Conservation (phyloP, 441 rosid species). For the Eruca vesicaria region DNA sequence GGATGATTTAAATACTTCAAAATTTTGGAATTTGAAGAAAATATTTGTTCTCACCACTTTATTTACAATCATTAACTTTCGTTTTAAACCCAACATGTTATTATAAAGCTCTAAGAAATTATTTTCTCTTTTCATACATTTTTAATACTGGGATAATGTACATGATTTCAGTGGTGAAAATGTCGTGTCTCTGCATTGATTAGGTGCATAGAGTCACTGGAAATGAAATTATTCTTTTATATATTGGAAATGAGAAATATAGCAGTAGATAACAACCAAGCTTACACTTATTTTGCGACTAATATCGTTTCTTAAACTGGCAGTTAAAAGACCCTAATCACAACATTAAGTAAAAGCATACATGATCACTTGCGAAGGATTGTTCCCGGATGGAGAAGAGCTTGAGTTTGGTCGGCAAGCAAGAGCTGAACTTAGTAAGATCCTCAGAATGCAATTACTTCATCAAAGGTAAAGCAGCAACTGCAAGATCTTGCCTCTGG, state of each 20-base stretch:
- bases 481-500: not conserved
- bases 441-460: not conserved
- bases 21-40: no score
- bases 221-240: no score
- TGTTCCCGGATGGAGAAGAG: not conserved
- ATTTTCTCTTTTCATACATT: not conserved
- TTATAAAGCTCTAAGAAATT: not conserved
- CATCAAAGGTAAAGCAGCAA: not conserved
- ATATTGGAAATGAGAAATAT: no score
- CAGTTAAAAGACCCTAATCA: not conserved
- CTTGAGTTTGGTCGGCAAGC: not conserved
- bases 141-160: conserved; percentile 32
- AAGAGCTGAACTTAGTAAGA: not conserved
- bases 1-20: no score
- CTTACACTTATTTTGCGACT: not conserved
- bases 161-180: conserved; percentile 49
- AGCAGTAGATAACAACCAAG: not conserved
- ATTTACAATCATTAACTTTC: no score
- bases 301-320: no score
- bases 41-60: no score
- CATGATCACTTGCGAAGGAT: not conserved
- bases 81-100: no score
- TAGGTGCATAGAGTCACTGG: conserved; percentile 9
- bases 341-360: not conserved
- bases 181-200: conserved; percentile 56